Evolutionary conservation across 192 early-diverging fungal species (phyloP).

Genomic region (Kickxella alabastrina): DNA sequence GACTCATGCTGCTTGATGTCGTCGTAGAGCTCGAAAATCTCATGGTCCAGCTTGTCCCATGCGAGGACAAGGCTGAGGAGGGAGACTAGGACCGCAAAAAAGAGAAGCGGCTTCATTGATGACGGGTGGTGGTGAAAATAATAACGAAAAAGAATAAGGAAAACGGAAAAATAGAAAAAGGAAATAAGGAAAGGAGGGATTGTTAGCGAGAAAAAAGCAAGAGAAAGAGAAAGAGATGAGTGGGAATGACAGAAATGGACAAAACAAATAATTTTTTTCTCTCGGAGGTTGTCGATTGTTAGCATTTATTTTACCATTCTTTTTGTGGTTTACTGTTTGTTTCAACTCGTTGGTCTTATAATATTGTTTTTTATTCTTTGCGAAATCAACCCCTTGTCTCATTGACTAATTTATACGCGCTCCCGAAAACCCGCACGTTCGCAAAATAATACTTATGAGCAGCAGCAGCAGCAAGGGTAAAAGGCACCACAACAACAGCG

Average conservation of each 20-base stretch:
- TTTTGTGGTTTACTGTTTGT: too few relatives aligned
- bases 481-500: slow-evolving; percentile 11
- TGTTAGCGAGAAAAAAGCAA: not conserved
- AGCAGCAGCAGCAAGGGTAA: too few relatives aligned
- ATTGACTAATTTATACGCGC: too few relatives aligned
- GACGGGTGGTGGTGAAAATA: not conserved
- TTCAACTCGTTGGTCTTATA: too few relatives aligned
- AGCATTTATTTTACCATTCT: too few relatives aligned
- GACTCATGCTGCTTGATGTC: slow-evolving; percentile 60
- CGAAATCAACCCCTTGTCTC: too few relatives aligned
- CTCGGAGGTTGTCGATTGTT: too few relatives aligned
- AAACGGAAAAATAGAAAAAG: not conserved
- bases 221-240: not conserved
- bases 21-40: slow-evolving; percentile 81
- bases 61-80: slow-evolving; percentile 7
- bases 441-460: too few relatives aligned
- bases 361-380: too few relatives aligned
- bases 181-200: not conserved
- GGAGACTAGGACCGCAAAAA: slow-evolving; percentile 7
- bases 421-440: too few relatives aligned
- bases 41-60: slow-evolving; percentile 65
- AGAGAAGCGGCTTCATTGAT: slow-evolving; percentile 8
- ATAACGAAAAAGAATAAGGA: not conserved
- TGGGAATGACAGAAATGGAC: not conserved
- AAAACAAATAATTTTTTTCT: too few relatives aligned